A percentile compares a stretch with the other conserved stretches of the same genome.
Evolutionary conservation across 495 filamentous ascomycete species (phyloP).

Genomic region (Xanthoparmelia taractica): DNA sequence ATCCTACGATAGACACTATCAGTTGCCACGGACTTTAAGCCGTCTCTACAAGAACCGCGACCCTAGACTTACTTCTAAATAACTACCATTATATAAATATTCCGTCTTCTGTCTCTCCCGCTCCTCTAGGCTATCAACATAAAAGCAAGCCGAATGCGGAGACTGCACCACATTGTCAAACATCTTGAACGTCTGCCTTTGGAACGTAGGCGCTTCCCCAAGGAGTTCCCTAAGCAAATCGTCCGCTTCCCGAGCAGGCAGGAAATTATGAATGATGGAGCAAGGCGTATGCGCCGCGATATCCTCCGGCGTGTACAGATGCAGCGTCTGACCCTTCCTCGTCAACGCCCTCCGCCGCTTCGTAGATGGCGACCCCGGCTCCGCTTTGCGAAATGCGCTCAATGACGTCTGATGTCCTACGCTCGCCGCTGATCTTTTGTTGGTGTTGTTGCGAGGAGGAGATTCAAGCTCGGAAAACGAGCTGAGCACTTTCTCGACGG

Average conservation of each 20-base stretch:
- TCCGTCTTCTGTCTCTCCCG: conserved; percentile 56
- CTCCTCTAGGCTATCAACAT: conserved; percentile 62
- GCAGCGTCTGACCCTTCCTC: conserved; percentile 71
- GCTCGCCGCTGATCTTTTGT: conserved; percentile 32
- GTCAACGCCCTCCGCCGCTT: conserved; percentile 45
- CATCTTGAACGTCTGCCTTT: conserved; percentile 66
- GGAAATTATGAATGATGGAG: conserved; percentile 85
- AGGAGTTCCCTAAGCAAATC: conserved; percentile 68
- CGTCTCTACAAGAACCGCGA: not conserved
- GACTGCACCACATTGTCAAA: conserved; percentile 78
- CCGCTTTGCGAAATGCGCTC: conserved; percentile 22
- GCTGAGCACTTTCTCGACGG: conserved; percentile 54
- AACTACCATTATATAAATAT: conserved; percentile 76
- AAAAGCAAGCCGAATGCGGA: conserved; percentile 75
- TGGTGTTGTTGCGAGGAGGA: no score
- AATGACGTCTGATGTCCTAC: conserved; percentile 54
- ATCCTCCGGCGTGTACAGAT: conserved; percentile 72
- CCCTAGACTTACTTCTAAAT: conserved; percentile 42
- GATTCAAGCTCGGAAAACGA: conserved; percentile 37
- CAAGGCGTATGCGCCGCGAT: conserved; percentile 76
- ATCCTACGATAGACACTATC: conserved; percentile 40
- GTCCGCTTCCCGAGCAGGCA: conserved; percentile 62
- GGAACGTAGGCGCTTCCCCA: conserved; percentile 65
- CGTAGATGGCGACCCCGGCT: not conserved
- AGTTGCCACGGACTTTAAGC: not conserved